Conservation (phyloP, 2,329 filamentous ascomycete genomes). For the Fusarium ambrosium region DNA sequence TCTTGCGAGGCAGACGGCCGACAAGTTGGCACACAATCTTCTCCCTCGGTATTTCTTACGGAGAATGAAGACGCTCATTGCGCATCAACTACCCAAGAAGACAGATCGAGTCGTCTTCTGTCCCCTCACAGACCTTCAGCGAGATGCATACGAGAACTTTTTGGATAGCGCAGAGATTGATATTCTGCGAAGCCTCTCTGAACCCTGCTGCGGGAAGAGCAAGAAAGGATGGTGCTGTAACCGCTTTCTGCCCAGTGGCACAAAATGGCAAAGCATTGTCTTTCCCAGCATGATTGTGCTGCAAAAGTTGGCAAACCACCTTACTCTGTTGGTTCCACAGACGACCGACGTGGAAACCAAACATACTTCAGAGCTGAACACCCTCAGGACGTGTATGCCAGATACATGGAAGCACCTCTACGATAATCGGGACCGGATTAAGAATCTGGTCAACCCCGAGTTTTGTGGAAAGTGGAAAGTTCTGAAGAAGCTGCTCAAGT, state of each 20-base stretch:
- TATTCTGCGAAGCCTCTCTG: conserved; percentile 75
- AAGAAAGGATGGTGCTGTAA: conserved; percentile 85
- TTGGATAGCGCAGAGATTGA: conserved; percentile 77
- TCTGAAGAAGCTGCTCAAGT: conserved; percentile 84
- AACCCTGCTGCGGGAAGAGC: conserved; percentile 76
- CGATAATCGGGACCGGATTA: conserved; percentile 79
- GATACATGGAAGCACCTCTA: conserved; percentile 82
- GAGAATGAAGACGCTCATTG: conserved; percentile 92
- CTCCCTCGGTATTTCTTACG: conserved; percentile 91
- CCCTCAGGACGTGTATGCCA: conserved; percentile 81
- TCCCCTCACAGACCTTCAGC: conserved; percentile 85
- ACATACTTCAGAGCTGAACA: conserved; percentile 81
- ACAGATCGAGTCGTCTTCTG: conserved; percentile 96
- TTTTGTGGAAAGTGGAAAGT: conserved; percentile 99
- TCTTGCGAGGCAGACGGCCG: conserved; percentile 83
- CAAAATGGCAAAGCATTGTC: conserved; percentile 80
- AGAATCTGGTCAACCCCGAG: conserved; percentile 85
- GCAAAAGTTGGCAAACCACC: conserved; percentile 91
- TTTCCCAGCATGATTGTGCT: conserved; percentile 88
- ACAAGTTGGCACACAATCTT: conserved; percentile 87
- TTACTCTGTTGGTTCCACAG: conserved; percentile 86
- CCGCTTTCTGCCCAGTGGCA: conserved; percentile 69
- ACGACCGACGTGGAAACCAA: conserved; percentile 75
- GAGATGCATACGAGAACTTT: conserved; percentile 85
- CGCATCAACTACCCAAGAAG: conserved; percentile 93